Evolutionary conservation across 805 yeast species (phyloP).

Genomic region (Candida montana): DNA sequence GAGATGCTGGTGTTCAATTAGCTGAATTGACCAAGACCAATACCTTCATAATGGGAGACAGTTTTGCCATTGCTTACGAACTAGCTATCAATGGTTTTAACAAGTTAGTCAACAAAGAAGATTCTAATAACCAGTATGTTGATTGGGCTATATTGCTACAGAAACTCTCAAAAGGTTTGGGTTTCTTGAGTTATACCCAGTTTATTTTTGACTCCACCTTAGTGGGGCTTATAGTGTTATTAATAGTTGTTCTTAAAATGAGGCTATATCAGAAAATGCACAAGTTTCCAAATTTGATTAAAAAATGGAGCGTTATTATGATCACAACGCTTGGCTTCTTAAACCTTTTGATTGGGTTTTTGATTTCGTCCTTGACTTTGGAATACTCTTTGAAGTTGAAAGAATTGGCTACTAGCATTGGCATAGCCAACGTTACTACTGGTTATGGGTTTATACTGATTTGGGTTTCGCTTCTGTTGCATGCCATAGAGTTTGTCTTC

Average conservation of each 20-base stretch:
- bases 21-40: slow-evolving; percentile 37
- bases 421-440: slow-evolving; percentile 21
- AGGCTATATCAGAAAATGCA: background rate
- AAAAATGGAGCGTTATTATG: slow-evolving; percentile 8
- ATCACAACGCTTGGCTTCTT: slow-evolving; percentile 15
- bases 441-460: slow-evolving; percentile 18
- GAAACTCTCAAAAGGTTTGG: slow-evolving; percentile 23
- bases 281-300: background rate
- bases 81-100: slow-evolving; percentile 27
- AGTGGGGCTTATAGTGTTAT: slow-evolving; percentile 4
- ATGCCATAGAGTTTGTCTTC: slow-evolving; percentile 2
- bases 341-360: slow-evolving; percentile 11
- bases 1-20: slow-evolving; percentile 46
- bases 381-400: slow-evolving; percentile 20
- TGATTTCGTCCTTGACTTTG: slow-evolving; percentile 21
- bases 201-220: slow-evolving; percentile 5
- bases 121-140: slow-evolving; percentile 13
- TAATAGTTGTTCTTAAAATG: background rate
- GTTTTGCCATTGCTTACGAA: slow-evolving; percentile 37
- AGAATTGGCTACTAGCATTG: slow-evolving; percentile 15
- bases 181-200: slow-evolving; percentile 14
- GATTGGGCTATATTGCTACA: slow-evolving; percentile 24
- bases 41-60: slow-evolving; percentile 33
- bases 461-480: slow-evolving; percentile 17
- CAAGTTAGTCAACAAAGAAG: slow-evolving; percentile 20